phyloP scores from a whole-genome alignment of 257 asterid genomes.

The Capsicum rhomboideum region DNA sequence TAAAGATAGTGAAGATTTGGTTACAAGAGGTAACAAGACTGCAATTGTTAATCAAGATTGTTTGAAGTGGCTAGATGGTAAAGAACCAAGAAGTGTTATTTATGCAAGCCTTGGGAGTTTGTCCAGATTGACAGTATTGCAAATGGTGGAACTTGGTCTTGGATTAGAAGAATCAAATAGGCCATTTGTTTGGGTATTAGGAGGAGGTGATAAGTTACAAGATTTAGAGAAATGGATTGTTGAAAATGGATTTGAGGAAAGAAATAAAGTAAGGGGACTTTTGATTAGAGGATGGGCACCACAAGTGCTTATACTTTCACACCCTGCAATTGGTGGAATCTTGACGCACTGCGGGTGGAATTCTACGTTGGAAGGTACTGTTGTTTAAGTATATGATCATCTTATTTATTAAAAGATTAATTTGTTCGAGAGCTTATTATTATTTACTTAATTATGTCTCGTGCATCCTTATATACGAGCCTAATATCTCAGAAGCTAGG shows the following conservation, averaged over 20 bases:
- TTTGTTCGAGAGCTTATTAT: neutral
- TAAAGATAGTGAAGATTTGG: constrained; percentile 17
- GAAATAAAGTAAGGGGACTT: constrained; percentile 19
- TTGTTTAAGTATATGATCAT: neutral
- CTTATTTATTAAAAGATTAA: neutral
- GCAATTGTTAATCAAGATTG: constrained; percentile 7
- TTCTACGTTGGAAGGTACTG: constrained; percentile 31
- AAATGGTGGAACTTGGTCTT: constrained; percentile 32
- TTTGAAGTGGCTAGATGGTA: constrained; percentile 34
- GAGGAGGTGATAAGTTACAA: constrained; percentile 13
- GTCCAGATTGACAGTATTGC: constrained; percentile 15
- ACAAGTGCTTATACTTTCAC: constrained; percentile 36
- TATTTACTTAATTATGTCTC: neutral
- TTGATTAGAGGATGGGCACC: constrained; percentile 42
- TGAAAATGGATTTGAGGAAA: constrained; percentile 17
- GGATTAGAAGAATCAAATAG: constrained; percentile 26
- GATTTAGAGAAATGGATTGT: constrained; percentile 21
- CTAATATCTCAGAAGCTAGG: neutral
- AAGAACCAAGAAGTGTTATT: constrained; percentile 15
- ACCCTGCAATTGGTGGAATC: constrained; percentile 24
- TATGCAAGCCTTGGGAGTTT: constrained; percentile 44
- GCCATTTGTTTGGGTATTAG: constrained; percentile 30
- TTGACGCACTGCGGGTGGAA: constrained; percentile 51
- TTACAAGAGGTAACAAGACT: constrained; percentile 30
- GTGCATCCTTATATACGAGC: no score